Evolutionary conservation across 1,284 basidiomycete genomes (phyloP).

Genomic region (Sanghuangporus weigelae): DNA sequence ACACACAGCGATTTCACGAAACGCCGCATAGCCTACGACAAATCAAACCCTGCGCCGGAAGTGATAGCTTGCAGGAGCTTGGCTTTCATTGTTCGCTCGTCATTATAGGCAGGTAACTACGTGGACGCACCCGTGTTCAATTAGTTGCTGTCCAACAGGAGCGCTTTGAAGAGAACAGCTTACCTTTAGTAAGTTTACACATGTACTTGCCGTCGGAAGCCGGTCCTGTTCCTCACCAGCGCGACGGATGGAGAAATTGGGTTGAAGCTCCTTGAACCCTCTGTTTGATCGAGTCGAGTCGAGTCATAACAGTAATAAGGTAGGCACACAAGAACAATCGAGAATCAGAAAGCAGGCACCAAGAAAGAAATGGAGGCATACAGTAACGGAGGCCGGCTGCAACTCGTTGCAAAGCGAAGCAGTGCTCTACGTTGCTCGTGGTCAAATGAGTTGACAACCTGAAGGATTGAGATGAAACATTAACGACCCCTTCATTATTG

Average conservation of each 20-base stretch:
- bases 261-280: conserved; percentile 84
- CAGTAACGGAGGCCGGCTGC: conserved; percentile 83
- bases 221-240: conserved; percentile 68
- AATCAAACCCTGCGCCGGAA: conserved; percentile 83
- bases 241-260: conserved; percentile 82
- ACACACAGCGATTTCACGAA: neutral
- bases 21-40: conserved; percentile 47
- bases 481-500: conserved; percentile 1
- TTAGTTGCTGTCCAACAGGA: neutral
- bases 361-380: conserved; percentile 33
- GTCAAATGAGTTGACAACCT: conserved; percentile 71
- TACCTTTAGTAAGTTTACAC: conserved; percentile 84
- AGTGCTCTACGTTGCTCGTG: conserved; percentile 69
- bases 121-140: conserved; percentile 13
- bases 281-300: conserved; percentile 29
- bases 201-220: conserved; percentile 78
- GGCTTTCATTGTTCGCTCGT: conserved; percentile 54
- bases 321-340: neutral
- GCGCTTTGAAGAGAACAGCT: conserved; percentile 7
- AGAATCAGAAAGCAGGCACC: neutral
- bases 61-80: conserved; percentile 87
- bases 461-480: conserved; percentile 14
- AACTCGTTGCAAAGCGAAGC: conserved; percentile 87
- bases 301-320: conserved; percentile 2
- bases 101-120: conserved; percentile 66